Evolutionary conservation across 192 early-diverging fungal genomes (phyloP).

Genomic region (Backusella sp.): DNA sequence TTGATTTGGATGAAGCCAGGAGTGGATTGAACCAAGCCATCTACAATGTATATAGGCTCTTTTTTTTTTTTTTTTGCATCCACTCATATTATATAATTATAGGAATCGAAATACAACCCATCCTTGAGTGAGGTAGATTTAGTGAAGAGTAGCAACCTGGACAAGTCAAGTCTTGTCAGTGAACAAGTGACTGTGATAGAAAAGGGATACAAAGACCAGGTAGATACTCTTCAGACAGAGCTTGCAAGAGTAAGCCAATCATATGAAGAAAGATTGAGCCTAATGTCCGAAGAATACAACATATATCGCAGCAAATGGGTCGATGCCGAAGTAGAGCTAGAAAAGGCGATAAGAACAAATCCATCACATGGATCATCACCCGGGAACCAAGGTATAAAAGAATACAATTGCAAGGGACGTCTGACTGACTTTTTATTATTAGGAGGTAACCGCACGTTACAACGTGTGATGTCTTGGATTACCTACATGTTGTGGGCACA

Average conservation of each 20-base stretch:
- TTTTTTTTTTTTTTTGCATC: background rate
- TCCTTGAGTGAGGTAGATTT: background rate
- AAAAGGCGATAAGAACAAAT: background rate
- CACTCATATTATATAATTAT: background rate
- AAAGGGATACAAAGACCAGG: background rate
- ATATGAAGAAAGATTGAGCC: background rate
- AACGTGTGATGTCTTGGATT: background rate
- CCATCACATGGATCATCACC: background rate
- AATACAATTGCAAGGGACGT: background rate
- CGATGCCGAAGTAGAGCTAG: background rate
- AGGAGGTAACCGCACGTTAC: background rate
- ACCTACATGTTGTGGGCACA: background rate
- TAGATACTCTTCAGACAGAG: background rate
- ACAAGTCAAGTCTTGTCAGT: background rate
- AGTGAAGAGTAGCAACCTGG: background rate
- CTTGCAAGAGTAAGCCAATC: background rate
- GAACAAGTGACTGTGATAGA: background rate
- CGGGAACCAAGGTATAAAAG: background rate
- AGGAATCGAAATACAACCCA: background rate
- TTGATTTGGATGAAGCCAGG: conserved; percentile 38
- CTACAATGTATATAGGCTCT: background rate
- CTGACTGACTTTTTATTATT: background rate
- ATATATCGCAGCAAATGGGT: background rate
- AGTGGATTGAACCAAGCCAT: background rate
- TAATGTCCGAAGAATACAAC: background rate